A percentile compares a stretch with the other conserved stretches of the same genome.
phyloP scores from a whole-genome alignment of 768 basidiomycete genomes.

The Boletus vinaceobasis region DNA sequence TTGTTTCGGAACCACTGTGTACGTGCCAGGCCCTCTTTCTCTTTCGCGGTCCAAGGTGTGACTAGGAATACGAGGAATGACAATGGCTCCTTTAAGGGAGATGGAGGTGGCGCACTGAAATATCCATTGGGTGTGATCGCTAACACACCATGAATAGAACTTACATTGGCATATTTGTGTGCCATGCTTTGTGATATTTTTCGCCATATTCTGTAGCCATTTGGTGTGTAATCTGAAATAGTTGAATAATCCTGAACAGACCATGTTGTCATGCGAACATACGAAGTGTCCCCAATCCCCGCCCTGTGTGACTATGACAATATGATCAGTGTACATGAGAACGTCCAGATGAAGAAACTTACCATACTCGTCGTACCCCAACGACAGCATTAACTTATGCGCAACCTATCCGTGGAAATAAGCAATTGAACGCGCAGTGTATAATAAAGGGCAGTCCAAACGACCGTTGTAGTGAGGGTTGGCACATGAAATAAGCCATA shows the following conservation, averaged over 20 bases:
- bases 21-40: slow-evolving; percentile 24
- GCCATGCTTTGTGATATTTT: slow-evolving; percentile 49
- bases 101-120: slow-evolving; percentile 25
- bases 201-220: slow-evolving; percentile 37
- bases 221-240: slow-evolving; percentile 32
- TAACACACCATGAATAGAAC: slow-evolving; percentile 8
- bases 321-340: background rate
- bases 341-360: background rate
- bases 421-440: slow-evolving; percentile 17
- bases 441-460: slow-evolving; percentile 72
- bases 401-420: slow-evolving; percentile 32
- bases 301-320: slow-evolving; percentile 41
- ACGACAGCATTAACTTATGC: slow-evolving; percentile 46
- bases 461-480: slow-evolving; percentile 47
- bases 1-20: slow-evolving; percentile 12
- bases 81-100: slow-evolving; percentile 22
- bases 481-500: slow-evolving; percentile 60
- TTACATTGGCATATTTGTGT: slow-evolving; percentile 47
- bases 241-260: background rate
- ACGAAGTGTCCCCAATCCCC: slow-evolving; percentile 47
- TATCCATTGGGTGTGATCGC: background rate
- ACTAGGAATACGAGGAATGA: slow-evolving; percentile 28
- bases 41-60: slow-evolving; percentile 26
- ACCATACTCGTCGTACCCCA: slow-evolving; percentile 52
- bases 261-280: slow-evolving; percentile 1